phyloP scores from a whole-genome alignment of 805 yeast genomes.

The Hemisphaericaspora nanyangensis region DNA sequence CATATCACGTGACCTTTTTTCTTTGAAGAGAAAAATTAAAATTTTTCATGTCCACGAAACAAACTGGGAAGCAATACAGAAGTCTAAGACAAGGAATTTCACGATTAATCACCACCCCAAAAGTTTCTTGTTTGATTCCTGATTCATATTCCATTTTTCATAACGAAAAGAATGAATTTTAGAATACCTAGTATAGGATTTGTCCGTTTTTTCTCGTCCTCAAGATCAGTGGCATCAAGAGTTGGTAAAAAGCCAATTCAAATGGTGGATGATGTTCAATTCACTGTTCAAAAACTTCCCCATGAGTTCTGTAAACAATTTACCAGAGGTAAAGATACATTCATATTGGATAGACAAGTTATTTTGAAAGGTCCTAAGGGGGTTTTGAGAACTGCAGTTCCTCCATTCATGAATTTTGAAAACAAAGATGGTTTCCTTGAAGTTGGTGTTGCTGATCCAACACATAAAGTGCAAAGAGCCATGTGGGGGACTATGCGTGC shows the following conservation, averaged over 20 bases:
- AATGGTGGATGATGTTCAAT: conserved; percentile 57
- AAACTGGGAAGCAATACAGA: no score
- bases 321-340: conserved; percentile 61
- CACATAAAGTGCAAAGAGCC: conserved; percentile 65
- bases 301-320: conserved; percentile 53
- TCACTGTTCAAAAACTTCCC: conserved; percentile 45
- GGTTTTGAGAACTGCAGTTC: conserved; percentile 55
- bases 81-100: no score
- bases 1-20: neutral
- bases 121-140: no score
- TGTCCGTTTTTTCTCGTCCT: conserved; percentile 14
- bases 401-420: conserved; percentile 56
- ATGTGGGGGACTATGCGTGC: conserved; percentile 96
- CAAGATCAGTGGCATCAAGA: conserved; percentile 43
- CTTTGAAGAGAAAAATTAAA: no score
- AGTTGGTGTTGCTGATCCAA: conserved; percentile 56
- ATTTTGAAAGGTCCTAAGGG: conserved; percentile 80
- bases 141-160: no score
- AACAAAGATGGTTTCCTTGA: conserved; percentile 36
- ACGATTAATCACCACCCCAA: no score
- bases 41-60: no score
- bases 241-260: conserved; percentile 79
- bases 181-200: conserved; percentile 1
- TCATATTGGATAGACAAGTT: conserved; percentile 55
- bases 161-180: no score